Percentiles rank a stretch among this genome's conserved stretches.
These are phyloP conservation scores for Posidonia oceanica DNA, from an alignment of 116 monocot species.

Conservation along the genomic window DNA sequence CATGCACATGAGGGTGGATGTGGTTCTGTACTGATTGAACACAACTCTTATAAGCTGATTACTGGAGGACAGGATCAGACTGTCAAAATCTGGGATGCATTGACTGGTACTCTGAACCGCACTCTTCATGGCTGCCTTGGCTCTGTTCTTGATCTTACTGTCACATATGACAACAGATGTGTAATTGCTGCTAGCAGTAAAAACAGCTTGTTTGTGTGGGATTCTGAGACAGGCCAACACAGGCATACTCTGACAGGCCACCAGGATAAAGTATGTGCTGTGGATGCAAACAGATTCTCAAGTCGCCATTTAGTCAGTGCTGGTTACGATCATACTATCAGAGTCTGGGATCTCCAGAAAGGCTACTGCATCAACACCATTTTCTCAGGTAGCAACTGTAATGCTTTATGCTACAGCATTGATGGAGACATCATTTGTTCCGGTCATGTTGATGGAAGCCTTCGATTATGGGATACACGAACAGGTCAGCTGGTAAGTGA, in stretches of 20 bases:
- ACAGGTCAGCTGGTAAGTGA: conserved; percentile 44
- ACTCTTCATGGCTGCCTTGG: conserved; percentile 62
- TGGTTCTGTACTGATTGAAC: conserved; percentile 51
- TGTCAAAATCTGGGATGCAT: conserved; percentile 71
- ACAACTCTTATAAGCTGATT: conserved; percentile 49
- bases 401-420: conserved; percentile 46
- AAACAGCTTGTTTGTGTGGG: conserved; percentile 66
- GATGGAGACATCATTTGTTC: conserved; percentile 68
- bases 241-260: conserved; percentile 78
- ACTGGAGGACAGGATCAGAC: conserved; percentile 71
- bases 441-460: conserved; percentile 77
- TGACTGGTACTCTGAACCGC: conserved; percentile 27
- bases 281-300: conserved; percentile 51
- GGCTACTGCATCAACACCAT: conserved; percentile 78
- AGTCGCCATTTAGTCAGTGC: conserved; percentile 51
- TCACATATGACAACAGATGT: conserved; percentile 59
- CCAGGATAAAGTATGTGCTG: conserved; percentile 70
- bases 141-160: conserved; percentile 65
- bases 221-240: conserved; percentile 37
- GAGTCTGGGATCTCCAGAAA: conserved; percentile 75
- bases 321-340: conserved; percentile 70
- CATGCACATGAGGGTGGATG: conserved; percentile 77
- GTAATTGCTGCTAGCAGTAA: conserved; percentile 72
- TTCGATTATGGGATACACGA: conserved; percentile 69
- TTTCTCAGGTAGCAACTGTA: conserved; percentile 60